Conservation (phyloP, 2,329 filamentous ascomycete species). For the Dryadomyces sulphureus region DNA sequence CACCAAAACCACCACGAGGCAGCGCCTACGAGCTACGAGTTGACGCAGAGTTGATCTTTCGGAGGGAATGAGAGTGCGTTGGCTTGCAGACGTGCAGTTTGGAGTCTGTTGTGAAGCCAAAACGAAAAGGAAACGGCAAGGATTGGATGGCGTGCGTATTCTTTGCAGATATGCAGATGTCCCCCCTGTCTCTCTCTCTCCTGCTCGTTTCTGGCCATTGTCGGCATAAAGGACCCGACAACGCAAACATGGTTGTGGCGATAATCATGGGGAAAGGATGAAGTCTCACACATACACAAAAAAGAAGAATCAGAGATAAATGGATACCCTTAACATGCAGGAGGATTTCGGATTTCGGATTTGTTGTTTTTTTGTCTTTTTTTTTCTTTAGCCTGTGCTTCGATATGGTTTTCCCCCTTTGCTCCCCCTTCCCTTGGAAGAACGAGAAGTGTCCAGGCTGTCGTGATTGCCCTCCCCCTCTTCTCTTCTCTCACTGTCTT, state of each 20-base stretch:
- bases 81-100: too few species aligned
- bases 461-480: background rate
- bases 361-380: conserved; percentile 1
- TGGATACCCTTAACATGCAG: conserved; percentile 1
- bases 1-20: too few species aligned
- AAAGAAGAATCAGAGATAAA: background rate
- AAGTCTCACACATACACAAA: background rate
- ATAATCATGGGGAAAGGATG: background rate
- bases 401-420: background rate
- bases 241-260: background rate
- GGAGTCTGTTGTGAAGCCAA: too few species aligned
- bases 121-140: too few species aligned
- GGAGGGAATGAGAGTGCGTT: too few species aligned
- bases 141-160: background rate
- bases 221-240: background rate
- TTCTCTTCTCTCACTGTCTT: background rate
- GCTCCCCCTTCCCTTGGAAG: background rate
- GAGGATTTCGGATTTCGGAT: background rate
- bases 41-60: too few species aligned
- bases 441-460: background rate
- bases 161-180: background rate
- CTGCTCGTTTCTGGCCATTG: background rate
- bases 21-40: too few species aligned
- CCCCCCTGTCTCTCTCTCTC: background rate
- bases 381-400: background rate